Percentiles rank a stretch among this genome's conserved stretches.
Evolutionary conservation across 2,329 filamentous ascomycete species (phyloP).

Genomic region (Aureobasidium zeae): DNA sequence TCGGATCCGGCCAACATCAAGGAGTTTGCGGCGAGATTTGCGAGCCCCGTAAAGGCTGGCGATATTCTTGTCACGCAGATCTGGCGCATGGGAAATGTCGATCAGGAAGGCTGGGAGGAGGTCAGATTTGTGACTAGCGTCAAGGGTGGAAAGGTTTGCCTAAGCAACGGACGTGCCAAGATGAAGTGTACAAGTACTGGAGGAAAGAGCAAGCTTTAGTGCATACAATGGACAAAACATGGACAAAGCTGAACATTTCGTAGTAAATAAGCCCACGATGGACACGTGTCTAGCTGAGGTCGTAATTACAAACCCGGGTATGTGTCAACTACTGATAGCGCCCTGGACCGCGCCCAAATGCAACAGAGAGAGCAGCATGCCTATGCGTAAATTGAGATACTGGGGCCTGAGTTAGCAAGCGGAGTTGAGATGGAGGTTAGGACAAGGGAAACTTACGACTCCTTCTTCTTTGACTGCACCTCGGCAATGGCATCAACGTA

Average conservation of each 20-base stretch:
- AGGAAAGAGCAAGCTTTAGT: slow-evolving; percentile 51
- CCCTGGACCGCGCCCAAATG: slow-evolving; percentile 12
- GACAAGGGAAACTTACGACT: slow-evolving; percentile 29
- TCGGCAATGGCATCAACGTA: slow-evolving; percentile 98
- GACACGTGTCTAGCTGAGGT: slow-evolving; percentile 14
- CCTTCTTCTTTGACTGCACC: slow-evolving; percentile 93
- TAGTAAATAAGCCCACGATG: slow-evolving; percentile 13
- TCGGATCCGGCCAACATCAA: slow-evolving; percentile 72
- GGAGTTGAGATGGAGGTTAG: neutral
- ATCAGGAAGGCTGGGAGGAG: slow-evolving; percentile 65
- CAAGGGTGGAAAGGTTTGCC: slow-evolving; percentile 69
- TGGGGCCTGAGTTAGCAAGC: neutral
- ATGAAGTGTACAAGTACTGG: slow-evolving; percentile 53
- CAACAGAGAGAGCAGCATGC: slow-evolving; percentile 3
- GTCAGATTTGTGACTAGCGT: slow-evolving; percentile 71
- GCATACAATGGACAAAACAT: neutral
- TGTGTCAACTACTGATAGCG: slow-evolving; percentile 8
- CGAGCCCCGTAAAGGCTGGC: slow-evolving; percentile 71
- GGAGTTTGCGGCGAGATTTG: slow-evolving; percentile 84
- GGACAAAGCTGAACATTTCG: neutral
- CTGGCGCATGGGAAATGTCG: slow-evolving; percentile 64
- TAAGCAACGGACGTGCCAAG: slow-evolving; percentile 78
- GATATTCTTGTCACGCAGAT: slow-evolving; percentile 73
- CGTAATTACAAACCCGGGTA: slow-evolving; percentile 16
- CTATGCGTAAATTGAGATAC: slow-evolving; percentile 19